Base-by-base conservation (phyloP, 192 early-diverging fungal species). In the Coemansia sp. region DNA sequence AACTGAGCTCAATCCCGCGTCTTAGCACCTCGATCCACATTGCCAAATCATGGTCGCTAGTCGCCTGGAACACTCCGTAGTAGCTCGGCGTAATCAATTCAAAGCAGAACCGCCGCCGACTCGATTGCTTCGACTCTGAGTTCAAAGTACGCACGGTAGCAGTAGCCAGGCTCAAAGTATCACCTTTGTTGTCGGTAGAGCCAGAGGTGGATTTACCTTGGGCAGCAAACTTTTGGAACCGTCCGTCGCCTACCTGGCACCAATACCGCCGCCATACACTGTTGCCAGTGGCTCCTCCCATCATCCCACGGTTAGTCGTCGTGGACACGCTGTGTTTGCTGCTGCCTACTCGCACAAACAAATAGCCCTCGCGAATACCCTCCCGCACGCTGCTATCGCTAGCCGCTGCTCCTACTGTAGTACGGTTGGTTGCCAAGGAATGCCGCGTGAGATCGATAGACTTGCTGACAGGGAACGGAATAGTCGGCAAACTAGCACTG, bases 11-110 rank as follows among this genome's bases (percentile, higher is more conserved):
- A 27, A 82, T 82, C 3, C 71, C 80, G 41, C 80, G 81, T 1
- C 75, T 70, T 41, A 83, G 70, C 13, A 84, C 84, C 16, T 86
- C 77, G 10, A 95, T 83, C 93, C 93, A 95, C 44, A 87, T 84
- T 11, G 74, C 64, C 82, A 90, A 78, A 27, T 91, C 89, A 53
- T 74, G 65, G 58, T 87, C 81, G 64, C 86, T 86, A 40, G 89
- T 87, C 1, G 93, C 91, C 74, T 95, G 93, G 58, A 93, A 81
- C 15, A 89, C 83, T 65, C 86, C 86, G 29, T 88, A 83, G 39
- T 89, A 87, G 62, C 84, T 80, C 8, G 93, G 92, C 16, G 92
- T 90, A 43, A 94, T 92, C 18, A 94, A 70, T 53, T 93, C 92
- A 71, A 94, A 94, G 61, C 89, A 88, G 74, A 90, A 91, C 24